Evolutionary conservation across 2,329 filamentous ascomycete genomes (phyloP), one percentile per base, ranked within the genome.

Genomic region (Fusarium marasasianum): DNA sequence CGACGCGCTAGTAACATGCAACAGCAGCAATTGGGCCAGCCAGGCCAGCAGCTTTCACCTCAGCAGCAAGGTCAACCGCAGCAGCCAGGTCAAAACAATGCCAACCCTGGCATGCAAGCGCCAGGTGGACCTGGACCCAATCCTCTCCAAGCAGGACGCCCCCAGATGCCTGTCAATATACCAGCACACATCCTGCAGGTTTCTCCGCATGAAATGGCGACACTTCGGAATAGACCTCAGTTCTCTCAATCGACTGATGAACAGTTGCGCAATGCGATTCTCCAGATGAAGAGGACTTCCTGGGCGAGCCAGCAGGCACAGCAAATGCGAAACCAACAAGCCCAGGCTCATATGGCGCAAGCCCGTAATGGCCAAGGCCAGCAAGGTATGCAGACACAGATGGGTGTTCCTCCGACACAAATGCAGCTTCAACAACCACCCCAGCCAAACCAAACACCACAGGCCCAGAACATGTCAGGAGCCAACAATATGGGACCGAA

Each of bases 351-450:
- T 55, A 80, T 81, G 73, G 82, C 76, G 35, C 82, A 79, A 20
- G 80, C 79, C 22, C 83, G 75, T 5, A 66, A 44, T 14, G 82
- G 79, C 9, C 83, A 55, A 35, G 54, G 57, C 29, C 80, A 82
- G 48, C 73, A 62, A 55, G 79, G 80, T 41, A 79, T 78, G 9
- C 80, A 84, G 67, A 81, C 80, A 33, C 84, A 84, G 31, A 83
- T 87, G 79, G 12, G 85, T 35, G 79, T 82, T 7, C 86, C 86
- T 56, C 87, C 86, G 71, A 83, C 83, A 6, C 88, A 88, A 63
- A 87, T 88, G 71, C 86, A 88, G 66, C 81, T 88, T 14, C 89
- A 89, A 67, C 88, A 88, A 66, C 86, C 84, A 51, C 63, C 66
- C 84, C 89, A 90, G 72, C 76, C 72, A 76, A 79, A 71, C 51